Evolutionary conservation across 2,329 filamentous ascomycete genomes (phyloP), one percentile per base, ranked within the genome.

Genomic region (Phialophora tarda): DNA sequence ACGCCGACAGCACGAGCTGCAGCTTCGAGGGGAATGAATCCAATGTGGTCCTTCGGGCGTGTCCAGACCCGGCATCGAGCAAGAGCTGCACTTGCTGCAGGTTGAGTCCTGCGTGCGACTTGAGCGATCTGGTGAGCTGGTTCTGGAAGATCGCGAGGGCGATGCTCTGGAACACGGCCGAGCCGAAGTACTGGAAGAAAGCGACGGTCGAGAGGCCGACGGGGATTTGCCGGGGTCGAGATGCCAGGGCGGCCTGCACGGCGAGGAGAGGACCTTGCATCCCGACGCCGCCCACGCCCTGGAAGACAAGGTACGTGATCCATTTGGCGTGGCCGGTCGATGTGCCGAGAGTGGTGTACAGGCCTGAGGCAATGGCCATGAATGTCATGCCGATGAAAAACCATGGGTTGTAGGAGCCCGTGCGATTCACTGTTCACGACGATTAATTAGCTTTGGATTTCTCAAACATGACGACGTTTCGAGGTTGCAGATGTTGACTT

Each of bases 51-150:
- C 53, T 64, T 5, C 62, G 41, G 23, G 86, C 89, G 66, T 90
- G 91, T 72, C 96, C 96, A 75, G 92, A 97, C 74, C 7, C 79
- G 73, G 0, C 78, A 74, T 68, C 83, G 82, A 26, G 93, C 79
- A 55, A 87, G 83, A 0, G 89, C 92, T 0, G 85, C 84, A 44
- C 85, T 85, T 3, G 80, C 1, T 71, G 71, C 14, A 82, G 73
- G 2, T 85, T 80, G n/a, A 80, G 67, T 12, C 61, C 67, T 0
- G 82, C 76, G 62, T 82, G 72, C 6, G 84, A 73, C 34, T 77
- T 78, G 0, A 82, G 81, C 1, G 76, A 68, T 10, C 53, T 47
- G 1, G 47, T 51, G 6, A 80, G 63, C 26, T 76, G 73, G 4
- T 70, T 79, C n/a, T 73, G 73, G 67, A 81, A 79, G 4, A 80